These are phyloP conservation scores for Daldinia sp. DNA, from an alignment of 2,329 filamentous ascomycete genomes.

Conservation along the genomic window DNA sequence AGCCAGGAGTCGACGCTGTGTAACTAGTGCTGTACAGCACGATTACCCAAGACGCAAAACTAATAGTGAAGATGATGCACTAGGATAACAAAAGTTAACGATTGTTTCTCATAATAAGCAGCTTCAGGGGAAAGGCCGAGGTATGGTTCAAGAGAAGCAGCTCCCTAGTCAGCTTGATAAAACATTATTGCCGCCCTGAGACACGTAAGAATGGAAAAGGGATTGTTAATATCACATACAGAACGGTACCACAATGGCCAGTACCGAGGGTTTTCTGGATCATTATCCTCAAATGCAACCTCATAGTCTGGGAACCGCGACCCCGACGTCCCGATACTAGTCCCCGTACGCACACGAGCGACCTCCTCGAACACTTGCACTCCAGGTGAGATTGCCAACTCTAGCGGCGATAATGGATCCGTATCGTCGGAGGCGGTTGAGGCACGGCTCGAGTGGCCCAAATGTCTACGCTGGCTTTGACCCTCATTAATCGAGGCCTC, in stretches of 20 bases:
- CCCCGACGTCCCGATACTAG: constrained; percentile 58
- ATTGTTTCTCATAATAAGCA: not conserved
- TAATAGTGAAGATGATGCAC: constrained; percentile 60
- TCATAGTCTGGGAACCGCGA: constrained; percentile 72
- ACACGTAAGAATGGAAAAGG: not conserved
- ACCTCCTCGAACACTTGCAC: constrained; percentile 55
- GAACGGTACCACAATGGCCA: constrained; percentile 68
- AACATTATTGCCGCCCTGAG: not conserved
- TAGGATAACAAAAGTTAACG: not conserved
- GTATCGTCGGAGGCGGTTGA: constrained; percentile 48
- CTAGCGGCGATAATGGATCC: constrained; percentile 46
- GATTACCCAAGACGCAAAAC: constrained; percentile 62
- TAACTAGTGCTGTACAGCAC: constrained; percentile 84
- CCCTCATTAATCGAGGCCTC: constrained; percentile 33
- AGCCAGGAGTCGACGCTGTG: constrained; percentile 76
- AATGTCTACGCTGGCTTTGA: constrained; percentile 22
- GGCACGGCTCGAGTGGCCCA: constrained; percentile 36
- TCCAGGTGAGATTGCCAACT: constrained; percentile 45
- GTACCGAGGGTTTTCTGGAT: constrained; percentile 74
- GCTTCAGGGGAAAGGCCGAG: not conserved
- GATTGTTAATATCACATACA: not conserved
- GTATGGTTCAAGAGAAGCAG: not conserved
- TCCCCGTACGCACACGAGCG: constrained; percentile 57
- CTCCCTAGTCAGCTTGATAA: not conserved
- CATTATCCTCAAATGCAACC: constrained; percentile 75